Evolutionary conservation across 768 basidiomycete genomes (phyloP).

Genomic region (Boletus bicolor): DNA sequence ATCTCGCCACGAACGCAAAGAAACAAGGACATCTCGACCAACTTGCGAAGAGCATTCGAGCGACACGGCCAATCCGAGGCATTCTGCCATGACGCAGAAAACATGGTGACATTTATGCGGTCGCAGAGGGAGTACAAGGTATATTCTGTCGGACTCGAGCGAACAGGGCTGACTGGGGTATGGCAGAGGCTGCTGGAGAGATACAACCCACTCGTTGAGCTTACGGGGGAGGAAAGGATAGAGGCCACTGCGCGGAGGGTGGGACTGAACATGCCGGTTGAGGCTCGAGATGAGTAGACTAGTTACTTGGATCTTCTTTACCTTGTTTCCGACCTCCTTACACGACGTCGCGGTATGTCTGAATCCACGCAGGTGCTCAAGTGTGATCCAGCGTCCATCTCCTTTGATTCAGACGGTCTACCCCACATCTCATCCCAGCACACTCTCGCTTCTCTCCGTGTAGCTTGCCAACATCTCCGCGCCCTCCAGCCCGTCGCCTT

Average conservation of each 20-base stretch:
- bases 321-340: background rate
- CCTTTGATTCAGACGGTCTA: slow-evolving; percentile 45
- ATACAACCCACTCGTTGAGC: slow-evolving; percentile 82
- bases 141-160: slow-evolving; percentile 14
- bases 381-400: slow-evolving; percentile 63
- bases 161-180: background rate
- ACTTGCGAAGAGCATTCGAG: slow-evolving; percentile 56
- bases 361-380: slow-evolving; percentile 42
- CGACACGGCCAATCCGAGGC: slow-evolving; percentile 24
- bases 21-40: slow-evolving; percentile 43
- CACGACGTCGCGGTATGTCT: background rate
- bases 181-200: slow-evolving; percentile 71
- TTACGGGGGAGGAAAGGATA: slow-evolving; percentile 77
- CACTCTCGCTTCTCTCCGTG: slow-evolving; percentile 51
- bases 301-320: slow-evolving; percentile 3
- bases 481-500: slow-evolving; percentile 69
- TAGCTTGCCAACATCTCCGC: slow-evolving; percentile 51
- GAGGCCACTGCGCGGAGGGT: slow-evolving; percentile 84
- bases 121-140: slow-evolving; percentile 80
- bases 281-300: slow-evolving; percentile 16
- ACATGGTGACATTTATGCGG: slow-evolving; percentile 62
- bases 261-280: slow-evolving; percentile 77
- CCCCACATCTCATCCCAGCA: slow-evolving; percentile 49
- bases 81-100: slow-evolving; percentile 51
- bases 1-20: slow-evolving; percentile 34